Evolutionary conservation across 202 grass and related monocot genomes (phyloP), one percentile per base, ranked within the genome.

Genomic region (Eragrostis tef): DNA sequence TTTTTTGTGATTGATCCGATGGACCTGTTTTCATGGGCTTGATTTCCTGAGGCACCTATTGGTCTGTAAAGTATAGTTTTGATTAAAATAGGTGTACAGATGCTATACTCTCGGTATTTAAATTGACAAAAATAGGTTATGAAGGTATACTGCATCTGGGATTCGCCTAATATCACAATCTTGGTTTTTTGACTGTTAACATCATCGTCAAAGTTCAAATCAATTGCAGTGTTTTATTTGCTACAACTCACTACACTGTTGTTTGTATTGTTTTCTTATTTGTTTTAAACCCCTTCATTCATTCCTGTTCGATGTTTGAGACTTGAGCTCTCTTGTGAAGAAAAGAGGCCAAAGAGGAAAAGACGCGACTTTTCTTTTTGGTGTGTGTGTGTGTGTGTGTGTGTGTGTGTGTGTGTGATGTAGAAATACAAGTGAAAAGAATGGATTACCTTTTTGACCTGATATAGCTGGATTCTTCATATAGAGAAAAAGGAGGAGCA

Each of bases 31-130:
- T 52, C 26, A 67, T 50, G 21, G 77, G 48, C 17, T 36, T 50
- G 46, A 69, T 84, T 46, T 90, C 41, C 41, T 75, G 68, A 56
- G 44, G 15, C 61, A 84, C 42, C 21, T 54, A 22, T 82, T 60
- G 74, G 29, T 31, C 29, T 31, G 29, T 31, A 31, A 31, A 31
- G 29, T 31, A 31, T 31, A 19, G 44, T 43, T 12, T 78, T 82
- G 12, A 70, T 73, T 74, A 62, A 59, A 46, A n/a, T 46, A 59
- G 48, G 24, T 42, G 9, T 22, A 67, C 11, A 15, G 1, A 62
- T 43, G 64, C 22, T 68, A 9, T 64, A 63, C 17, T 46, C 43
- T 34, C 4, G 31, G 13, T 20, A 7, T 69, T 29, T 46, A 58
- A 5, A 46, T 46, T 19, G 6, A 47, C 58, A 70, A 59, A 48